A percentile compares a stretch with the other conserved stretches of the same genome.
phyloP scores from a whole-genome alignment of 768 basidiomycete species.

The Serendipita vermifera region DNA sequence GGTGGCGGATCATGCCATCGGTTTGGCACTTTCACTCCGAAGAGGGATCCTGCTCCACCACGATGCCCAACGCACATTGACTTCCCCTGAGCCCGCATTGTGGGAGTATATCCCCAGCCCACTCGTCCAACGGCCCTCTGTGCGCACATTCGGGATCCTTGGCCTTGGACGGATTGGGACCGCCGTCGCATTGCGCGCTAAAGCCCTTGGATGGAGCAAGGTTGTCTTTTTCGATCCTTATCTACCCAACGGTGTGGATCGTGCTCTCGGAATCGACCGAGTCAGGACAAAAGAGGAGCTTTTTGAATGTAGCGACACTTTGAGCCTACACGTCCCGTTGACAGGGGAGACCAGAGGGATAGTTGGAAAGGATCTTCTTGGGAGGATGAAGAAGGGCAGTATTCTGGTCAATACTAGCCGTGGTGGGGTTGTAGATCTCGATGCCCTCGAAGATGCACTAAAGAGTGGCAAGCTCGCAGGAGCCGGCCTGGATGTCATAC shows the following conservation, averaged over 20 bases:
- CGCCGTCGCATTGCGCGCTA: conserved; percentile 17
- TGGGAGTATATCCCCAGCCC: conserved; percentile 14
- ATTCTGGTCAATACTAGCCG: conserved; percentile 18
- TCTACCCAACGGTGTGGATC: conserved; percentile 14
- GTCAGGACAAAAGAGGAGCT: conserved; percentile 13
- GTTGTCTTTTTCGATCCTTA: conserved; percentile 19
- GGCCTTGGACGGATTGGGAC: conserved; percentile 19
- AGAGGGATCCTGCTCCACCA: conserved; percentile 17
- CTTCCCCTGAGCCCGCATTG: conserved; percentile 6
- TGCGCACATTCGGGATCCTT: conserved; percentile 17
- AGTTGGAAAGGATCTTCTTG: conserved; percentile 13
- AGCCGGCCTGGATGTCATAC: conserved; percentile 17
- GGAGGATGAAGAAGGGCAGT: conserved; percentile 9
- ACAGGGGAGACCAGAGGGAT: conserved; percentile 14
- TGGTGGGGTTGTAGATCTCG: conserved; percentile 15
- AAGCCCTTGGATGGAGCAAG: conserved; percentile 17
- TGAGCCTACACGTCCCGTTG: conserved; percentile 16
- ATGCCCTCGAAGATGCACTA: conserved; percentile 13
- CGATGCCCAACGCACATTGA: conserved; percentile 14
- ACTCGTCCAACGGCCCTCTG: conserved; percentile 12
- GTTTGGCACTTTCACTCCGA: conserved; percentile 15
- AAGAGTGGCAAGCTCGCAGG: conserved; percentile 15
- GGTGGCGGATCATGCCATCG: conserved; percentile 19
- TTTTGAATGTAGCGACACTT: conserved; percentile 11
- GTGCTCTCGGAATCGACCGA: conserved; percentile 14